These are phyloP conservation scores for Ogataea ramenticola DNA, from an alignment of 805 yeast species.

Conservation along the genomic window DNA sequence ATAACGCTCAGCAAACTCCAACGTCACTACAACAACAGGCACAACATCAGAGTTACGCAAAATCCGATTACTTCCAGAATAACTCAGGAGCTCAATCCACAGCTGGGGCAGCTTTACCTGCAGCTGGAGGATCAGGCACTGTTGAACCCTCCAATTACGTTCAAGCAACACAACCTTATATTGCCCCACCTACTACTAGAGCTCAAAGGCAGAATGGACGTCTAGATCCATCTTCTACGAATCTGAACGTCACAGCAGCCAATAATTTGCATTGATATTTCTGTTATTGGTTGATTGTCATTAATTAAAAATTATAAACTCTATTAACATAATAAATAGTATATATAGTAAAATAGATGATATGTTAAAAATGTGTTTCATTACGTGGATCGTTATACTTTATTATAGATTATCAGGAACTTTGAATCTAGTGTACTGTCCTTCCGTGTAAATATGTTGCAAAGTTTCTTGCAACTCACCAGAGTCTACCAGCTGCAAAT, in stretches of 20 bases:
- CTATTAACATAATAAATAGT: too few relatives aligned
- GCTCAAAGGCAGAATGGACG: slow-evolving; percentile 17
- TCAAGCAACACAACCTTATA: neutral
- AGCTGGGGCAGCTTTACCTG: too few relatives aligned
- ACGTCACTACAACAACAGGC: slow-evolving; percentile 1
- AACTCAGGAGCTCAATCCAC: neutral
- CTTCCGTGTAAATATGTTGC: slow-evolving; percentile 64
- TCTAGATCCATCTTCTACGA: neutral
- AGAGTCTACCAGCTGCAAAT: slow-evolving; percentile 47
- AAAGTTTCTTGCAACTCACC: slow-evolving; percentile 59
- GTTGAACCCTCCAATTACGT: neutral
- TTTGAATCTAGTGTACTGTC: slow-evolving; percentile 46
- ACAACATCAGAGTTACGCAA: neutral
- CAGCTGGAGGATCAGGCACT: too few relatives aligned
- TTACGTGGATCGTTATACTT: too few relatives aligned
- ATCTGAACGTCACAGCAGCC: neutral
- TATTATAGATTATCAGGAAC: slow-evolving; percentile 29
- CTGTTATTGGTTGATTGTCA: neutral
- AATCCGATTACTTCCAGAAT: neutral
- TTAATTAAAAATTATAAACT: too few relatives aligned
- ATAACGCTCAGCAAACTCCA: neutral
- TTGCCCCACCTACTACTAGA: slow-evolving; percentile 19
- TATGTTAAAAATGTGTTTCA: neutral
- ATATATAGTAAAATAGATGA: neutral
- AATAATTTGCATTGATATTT: neutral